Evolutionary conservation across 2,329 filamentous ascomycete genomes (phyloP).

Genomic region (Leptographium lundbergii): DNA sequence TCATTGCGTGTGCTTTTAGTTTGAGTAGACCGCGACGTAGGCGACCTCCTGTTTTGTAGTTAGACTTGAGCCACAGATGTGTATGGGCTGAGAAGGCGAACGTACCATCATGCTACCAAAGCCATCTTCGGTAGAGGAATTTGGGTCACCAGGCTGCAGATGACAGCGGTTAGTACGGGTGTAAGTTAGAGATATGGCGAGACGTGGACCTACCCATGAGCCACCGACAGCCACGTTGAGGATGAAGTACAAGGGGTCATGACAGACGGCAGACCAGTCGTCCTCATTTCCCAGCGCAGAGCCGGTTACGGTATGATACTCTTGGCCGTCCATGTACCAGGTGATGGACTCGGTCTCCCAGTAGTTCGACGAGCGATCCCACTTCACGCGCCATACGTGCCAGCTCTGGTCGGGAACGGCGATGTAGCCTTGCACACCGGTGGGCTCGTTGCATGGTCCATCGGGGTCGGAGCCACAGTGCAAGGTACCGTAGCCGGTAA

Average conservation of each 20-base stretch:
- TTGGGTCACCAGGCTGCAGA: constrained; percentile 26
- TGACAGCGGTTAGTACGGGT: not conserved
- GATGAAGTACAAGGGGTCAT: constrained; percentile 34
- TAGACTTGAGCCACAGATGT: not conserved
- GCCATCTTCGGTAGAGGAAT: constrained; percentile 15
- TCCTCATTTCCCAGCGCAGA: constrained; percentile 25
- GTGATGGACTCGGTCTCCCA: constrained; percentile 33
- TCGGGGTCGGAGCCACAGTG: constrained; percentile 30
- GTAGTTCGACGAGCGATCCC: constrained; percentile 30
- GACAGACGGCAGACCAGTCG: constrained; percentile 32
- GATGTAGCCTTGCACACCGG: constrained; percentile 23
- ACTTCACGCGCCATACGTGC: constrained; percentile 34
- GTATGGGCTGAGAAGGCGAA: not conserved
- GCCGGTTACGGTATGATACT: constrained; percentile 30
- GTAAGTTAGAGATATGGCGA: not conserved
- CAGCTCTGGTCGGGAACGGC: constrained; percentile 25
- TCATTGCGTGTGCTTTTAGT: not conserved
- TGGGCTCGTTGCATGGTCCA: constrained; percentile 39
- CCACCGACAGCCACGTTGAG: constrained; percentile 43
- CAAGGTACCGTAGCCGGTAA: constrained; percentile 32
- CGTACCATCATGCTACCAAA: constrained; percentile 14
- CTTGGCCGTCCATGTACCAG: constrained; percentile 30
- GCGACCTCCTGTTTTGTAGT: constrained; percentile 11
- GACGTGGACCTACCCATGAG: constrained; percentile 23
- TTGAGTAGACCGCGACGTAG: constrained; percentile 16